Base-by-base conservation (phyloP, 208 protist genomes). In the Trichomonas vaginalis region DNA sequence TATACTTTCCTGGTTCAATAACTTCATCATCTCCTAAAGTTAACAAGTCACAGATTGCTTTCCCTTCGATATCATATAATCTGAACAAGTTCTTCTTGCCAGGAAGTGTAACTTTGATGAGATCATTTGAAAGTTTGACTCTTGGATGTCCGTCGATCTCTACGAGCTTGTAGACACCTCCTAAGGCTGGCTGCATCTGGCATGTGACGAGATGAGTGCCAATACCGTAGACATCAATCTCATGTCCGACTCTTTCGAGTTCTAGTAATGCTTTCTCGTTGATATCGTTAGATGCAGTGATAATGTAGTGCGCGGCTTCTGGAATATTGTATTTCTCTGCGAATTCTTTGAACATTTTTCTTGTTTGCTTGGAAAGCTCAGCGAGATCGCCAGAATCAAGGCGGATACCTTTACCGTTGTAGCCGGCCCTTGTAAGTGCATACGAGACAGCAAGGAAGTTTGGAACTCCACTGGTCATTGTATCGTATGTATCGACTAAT, bases 191-290 rank as follows among this genome's bases (percentile, higher is more conserved):
- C 45, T 96, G 96, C 40, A 96, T 92, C 88, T 98, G 96, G 88
- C 98, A 98, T 0, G 98, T 98, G 10, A 98, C 98, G 0, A 98
- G 80, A 42, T 98, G 96, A 0, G 98, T 99, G n/a, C 98, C 98
- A 35, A 98, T 97, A 27, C 98, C 98, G 97, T 98, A 98, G 9
- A 46, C 17, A 32, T 95, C 35, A 37, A 95, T 95, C 70, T 95
- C 96, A 32, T 97, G 87, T 9, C 88, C 88, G 37, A 45, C 12
- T 51, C 96, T 88, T 37, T 97, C 97, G 17, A 98, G 96, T n/a
- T 96, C 80, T 17, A 96, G 51, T 27, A 98, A 95, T 0, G 96
- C 97, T 39, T 96, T 87, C 96, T 98, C 98, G 95, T 97, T 97
- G 87, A 98, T 96, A 96, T 98, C 98, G 95, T 98, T 98, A 32